These are phyloP conservation scores for Yamadazyma ubonensis DNA, from an alignment of 805 yeast species.

Conservation along the genomic window DNA sequence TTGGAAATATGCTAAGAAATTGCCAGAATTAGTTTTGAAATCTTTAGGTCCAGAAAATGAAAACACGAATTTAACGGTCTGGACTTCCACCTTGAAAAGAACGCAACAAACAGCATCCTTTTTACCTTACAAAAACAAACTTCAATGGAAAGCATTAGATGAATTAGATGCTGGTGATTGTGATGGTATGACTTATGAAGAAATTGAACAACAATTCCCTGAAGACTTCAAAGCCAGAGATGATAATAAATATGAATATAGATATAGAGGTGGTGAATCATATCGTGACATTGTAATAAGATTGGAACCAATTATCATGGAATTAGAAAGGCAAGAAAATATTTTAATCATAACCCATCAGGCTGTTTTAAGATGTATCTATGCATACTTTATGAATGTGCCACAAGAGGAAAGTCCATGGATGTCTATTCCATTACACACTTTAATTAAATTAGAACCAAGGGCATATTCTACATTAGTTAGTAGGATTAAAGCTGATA, in stretches of 20 bases:
- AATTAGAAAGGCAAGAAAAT: conserved; percentile 94
- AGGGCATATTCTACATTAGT: conserved; percentile 88
- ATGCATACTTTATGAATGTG: conserved; percentile 97
- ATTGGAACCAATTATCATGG: conserved; percentile 97
- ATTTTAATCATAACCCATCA: conserved; percentile 95
- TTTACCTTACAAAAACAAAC: conserved; percentile 70
- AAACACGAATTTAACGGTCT: conserved; percentile 66
- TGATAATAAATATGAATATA: conserved; percentile 90
- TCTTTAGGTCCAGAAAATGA: conserved; percentile 58
- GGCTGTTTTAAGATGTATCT: conserved; percentile 92
- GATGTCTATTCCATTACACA: conserved; percentile 98
- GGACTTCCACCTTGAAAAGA: conserved; percentile 91
- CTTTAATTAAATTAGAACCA: conserved; percentile 92
- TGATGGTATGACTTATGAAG: conserved; percentile 95
- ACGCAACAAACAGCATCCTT: conserved; percentile 90
- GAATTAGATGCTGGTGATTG: conserved; percentile 97
- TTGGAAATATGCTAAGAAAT: conserved; percentile 72
- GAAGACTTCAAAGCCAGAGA: conserved; percentile 96
- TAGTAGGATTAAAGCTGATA: conserved; percentile 88
- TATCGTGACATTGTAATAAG: conserved; percentile 94
- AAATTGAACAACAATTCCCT: conserved; percentile 79
- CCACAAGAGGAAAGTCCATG: conserved; percentile 98
- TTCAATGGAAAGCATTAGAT: conserved; percentile 95
- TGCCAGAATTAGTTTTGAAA: conserved; percentile 72
- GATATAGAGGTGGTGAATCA: conserved; percentile 97